These are phyloP conservation scores for Brettanomyces naardenensis DNA, from an alignment of 805 yeast genomes.

Conservation along the genomic window DNA sequence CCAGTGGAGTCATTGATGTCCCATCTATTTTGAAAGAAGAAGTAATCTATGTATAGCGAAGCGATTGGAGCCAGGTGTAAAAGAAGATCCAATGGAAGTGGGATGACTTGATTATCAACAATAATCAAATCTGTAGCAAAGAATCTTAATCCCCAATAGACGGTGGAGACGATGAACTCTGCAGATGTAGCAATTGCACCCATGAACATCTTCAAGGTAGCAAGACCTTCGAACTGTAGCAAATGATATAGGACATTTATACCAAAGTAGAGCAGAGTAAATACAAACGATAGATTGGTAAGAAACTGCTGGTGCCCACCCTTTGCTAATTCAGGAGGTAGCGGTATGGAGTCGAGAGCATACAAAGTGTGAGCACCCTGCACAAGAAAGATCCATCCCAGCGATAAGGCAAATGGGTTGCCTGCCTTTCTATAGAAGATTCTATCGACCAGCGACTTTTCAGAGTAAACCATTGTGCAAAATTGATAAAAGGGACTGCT, in stretches of 20 bases:
- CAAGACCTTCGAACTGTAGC: slow-evolving; percentile 13
- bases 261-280: slow-evolving; percentile 36
- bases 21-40: slow-evolving; percentile 42
- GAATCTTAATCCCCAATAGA: slow-evolving; percentile 64
- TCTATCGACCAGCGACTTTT: neutral
- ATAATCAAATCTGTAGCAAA: slow-evolving; percentile 43
- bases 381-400: neutral
- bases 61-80: slow-evolving; percentile 55
- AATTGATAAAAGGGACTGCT: neutral
- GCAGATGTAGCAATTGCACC: slow-evolving; percentile 50
- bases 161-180: slow-evolving; percentile 52
- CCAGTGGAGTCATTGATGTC: slow-evolving; percentile 29
- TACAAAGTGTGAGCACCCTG: slow-evolving; percentile 8
- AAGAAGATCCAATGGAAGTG: slow-evolving; percentile 43
- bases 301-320: slow-evolving; percentile 71
- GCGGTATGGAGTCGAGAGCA: slow-evolving; percentile 14
- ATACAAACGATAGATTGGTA: slow-evolving; percentile 52
- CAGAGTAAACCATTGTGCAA: no score
- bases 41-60: slow-evolving; percentile 46
- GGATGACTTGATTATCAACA: slow-evolving; percentile 30
- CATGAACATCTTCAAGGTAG: slow-evolving; percentile 29
- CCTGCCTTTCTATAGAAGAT: slow-evolving; percentile 1
- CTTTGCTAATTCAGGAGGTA: slow-evolving; percentile 41
- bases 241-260: slow-evolving; percentile 33
- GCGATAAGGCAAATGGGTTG: slow-evolving; percentile 1